phyloP scores from a whole-genome alignment of 179 eudicot genomes.

The Spergularia azorica region DNA sequence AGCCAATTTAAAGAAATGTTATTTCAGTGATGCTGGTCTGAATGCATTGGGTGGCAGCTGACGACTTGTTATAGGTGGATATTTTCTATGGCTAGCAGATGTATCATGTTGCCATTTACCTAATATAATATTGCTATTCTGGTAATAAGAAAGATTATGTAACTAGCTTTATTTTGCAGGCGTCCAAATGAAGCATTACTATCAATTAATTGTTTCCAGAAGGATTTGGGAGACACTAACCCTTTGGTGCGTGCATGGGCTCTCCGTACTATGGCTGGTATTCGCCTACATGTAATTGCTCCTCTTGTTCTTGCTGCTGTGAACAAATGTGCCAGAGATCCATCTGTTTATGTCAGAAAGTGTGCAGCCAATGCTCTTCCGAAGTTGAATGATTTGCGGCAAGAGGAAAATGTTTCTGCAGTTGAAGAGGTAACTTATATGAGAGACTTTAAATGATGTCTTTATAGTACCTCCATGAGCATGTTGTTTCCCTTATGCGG shows the following conservation, averaged over 20 bases:
- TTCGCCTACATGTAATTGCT: constrained; percentile 85
- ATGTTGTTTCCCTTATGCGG: not conserved
- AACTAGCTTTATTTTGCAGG: constrained; percentile 46
- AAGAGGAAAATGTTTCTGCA: constrained; percentile 66
- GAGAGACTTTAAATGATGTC: constrained; percentile 8
- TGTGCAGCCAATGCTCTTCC: constrained; percentile 99
- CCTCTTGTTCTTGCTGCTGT: constrained; percentile 86
- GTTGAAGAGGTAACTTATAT: constrained; percentile 73
- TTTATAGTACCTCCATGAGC: not conserved
- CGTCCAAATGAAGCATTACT: constrained; percentile 97
- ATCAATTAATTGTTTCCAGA: constrained; percentile 95
- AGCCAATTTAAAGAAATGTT: not conserved
- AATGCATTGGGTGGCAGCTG: not conserved
- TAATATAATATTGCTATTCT: not conserved
- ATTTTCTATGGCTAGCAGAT: not conserved
- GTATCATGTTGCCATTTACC: not conserved
- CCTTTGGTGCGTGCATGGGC: constrained; percentile 99
- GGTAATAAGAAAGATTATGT: constrained; percentile 9
- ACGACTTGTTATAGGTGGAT: constrained; percentile 2
- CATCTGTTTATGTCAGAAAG: constrained; percentile 94
- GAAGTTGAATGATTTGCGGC: constrained; percentile 85
- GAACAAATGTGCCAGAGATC: constrained; percentile 93
- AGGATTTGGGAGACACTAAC: constrained; percentile 92
- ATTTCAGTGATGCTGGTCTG: not conserved
- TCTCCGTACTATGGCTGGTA: constrained; percentile 99